Base-by-base conservation (phyloP, 306 rosid genomes). In the Rubus idaeus region DNA sequence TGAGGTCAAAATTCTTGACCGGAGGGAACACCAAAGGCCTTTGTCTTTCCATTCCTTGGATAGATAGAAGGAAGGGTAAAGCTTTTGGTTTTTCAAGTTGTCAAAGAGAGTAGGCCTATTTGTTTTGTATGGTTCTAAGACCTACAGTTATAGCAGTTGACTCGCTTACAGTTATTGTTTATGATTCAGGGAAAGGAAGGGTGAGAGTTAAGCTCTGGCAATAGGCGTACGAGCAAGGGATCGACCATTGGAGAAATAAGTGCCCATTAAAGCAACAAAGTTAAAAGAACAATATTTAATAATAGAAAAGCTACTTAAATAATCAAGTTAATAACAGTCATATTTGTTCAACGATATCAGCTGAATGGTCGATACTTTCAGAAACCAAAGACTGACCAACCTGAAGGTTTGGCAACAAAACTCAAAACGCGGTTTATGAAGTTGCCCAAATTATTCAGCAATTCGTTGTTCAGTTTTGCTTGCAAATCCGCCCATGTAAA, bases 381-480 rank as follows among this genome's bases (percentile, higher is more conserved):
- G 77, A 74, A 20, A 21, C 23, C 3, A 51, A 50, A 40, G n/a
- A 30, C 47, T 37, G 68, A 87, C 96, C 74, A 73, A 94, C 97
- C 96, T 94, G 82, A 74, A 90, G 98, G 98, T 83, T 94, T 91
- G 55, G 97, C 97, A 82, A 94, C 78, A 82, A 94, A 94, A 83
- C 96, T 92, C 90, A 91, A 82, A 79, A 94, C 98, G 78, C 96
- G 71, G 81, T 94, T 89, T 76, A 92, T 84, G 72, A 88, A 91
- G 84, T 94, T 94, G 81, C 98, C 98, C 95, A 94, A 84, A 83
- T 91, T 94, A 78, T 75, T 92, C 86, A 94, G 86, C 83, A 94
- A 83, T 85, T 94, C 98, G 4, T 80, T 84, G 74, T 94, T 94
- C 62, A 94, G 83, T 79, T 92, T 94, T 64, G 98, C 91, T 92